Conservation (phyloP, 495 filamentous ascomycete genomes). For the Penicillium pulvis region DNA sequence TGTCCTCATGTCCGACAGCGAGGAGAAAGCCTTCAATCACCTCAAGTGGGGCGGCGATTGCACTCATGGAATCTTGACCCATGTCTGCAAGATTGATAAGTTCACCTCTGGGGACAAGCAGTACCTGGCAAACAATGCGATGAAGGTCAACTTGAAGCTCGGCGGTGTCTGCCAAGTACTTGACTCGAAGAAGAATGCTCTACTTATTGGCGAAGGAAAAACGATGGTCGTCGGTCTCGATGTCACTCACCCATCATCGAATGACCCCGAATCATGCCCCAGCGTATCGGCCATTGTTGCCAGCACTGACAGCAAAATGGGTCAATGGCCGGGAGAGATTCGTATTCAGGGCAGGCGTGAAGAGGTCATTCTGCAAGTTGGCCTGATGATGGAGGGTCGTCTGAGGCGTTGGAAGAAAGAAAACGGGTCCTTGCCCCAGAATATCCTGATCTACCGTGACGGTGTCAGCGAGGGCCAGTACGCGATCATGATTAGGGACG, state of each 20-base stretch:
- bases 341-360: conserved; percentile 55
- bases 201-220: conserved; percentile 46
- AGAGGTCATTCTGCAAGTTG: conserved; percentile 61
- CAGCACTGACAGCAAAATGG: conserved; percentile 59
- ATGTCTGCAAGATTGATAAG: conserved; percentile 50
- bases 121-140: conserved; percentile 69
- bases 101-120: conserved; percentile 34
- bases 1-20: conserved; percentile 54
- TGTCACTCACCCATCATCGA: conserved; percentile 81
- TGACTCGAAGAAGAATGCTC: conserved; percentile 44
- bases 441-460: conserved; percentile 82
- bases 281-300: conserved; percentile 78
- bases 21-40: conserved; percentile 55
- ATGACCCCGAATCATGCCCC: conserved; percentile 54
- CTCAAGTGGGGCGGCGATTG: conserved; percentile 68
- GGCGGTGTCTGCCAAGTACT: conserved; percentile 74
- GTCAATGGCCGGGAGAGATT: conserved; percentile 69
- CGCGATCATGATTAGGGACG: conserved; percentile 49
- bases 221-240: conserved; percentile 86
- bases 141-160: conserved; percentile 82
- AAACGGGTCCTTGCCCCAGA: conserved; percentile 59
- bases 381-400: conserved; percentile 56
- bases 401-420: conserved; percentile 56
- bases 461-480: conserved; percentile 86
- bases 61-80: conserved; percentile 58